Base-by-base conservation (phyloP, 441 rosid genomes). In the Mallotus repandus region DNA sequence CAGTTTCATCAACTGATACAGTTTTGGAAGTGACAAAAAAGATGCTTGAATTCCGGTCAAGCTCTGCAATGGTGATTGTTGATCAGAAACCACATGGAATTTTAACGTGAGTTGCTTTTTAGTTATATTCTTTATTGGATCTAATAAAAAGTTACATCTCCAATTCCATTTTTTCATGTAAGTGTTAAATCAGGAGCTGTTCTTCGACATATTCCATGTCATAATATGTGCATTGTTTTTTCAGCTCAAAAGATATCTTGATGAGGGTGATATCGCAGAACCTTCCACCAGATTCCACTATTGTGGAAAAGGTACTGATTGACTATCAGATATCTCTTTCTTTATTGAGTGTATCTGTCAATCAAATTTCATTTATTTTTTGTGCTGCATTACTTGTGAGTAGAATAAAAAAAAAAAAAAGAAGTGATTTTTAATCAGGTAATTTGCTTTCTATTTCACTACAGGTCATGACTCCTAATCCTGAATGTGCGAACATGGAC, bases 401-500 rank as follows among this genome's bases (percentile, higher is more conserved):
- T 41, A 49, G 9, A 62, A 64, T 63, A n/a, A n/a, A n/a, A n/a
- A n/a, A n/a, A 71, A 60, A 38, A 7, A 49, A 71, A 66, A 48
- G 52, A 71, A 48, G 29, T 48, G 7, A 22, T 69, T 18, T 71
- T 53, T 60, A 60, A 9, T 46, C 71, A 15, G 35, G 49, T 43
- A 57, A 67, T 35, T 48, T 66, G 68, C 57, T 73, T 74, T 74
- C 76, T 38, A 54, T 56, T 71, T 66, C 68, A 41, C 84, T 68
- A 56, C 74, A 96, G 99, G 93, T 93, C 76, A 93, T 96, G 99
- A 96, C 98, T 78, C 92, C 87, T 52, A 90, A 96, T 82, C 98
- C 98, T 77, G 99, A 89, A 83, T 96, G 94, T 74, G 96, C 96
- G 38, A 84, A 88, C 13, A 79, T 88, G 69, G 99, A 93, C 58